Evolutionary conservation across 2,329 filamentous ascomycete species (phyloP), one percentile per base, ranked within the genome.

Genomic region (Grosmannia serpens): DNA sequence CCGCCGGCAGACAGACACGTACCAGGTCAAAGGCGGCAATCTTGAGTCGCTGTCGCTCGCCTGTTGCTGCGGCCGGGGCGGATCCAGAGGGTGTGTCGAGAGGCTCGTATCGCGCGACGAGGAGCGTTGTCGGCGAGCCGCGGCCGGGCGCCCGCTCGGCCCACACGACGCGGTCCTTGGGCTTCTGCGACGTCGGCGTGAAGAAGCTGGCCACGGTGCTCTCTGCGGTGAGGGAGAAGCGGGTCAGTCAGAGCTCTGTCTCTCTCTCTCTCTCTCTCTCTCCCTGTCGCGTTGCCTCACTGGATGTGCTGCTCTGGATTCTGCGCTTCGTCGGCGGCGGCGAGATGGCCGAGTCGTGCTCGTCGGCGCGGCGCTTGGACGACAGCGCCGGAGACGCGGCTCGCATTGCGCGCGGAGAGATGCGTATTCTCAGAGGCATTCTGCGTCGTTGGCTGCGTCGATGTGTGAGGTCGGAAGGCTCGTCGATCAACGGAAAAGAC

Each of bases 161-260:
- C 89, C 94, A 97, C 11, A 72, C 75, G 55, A 88, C 83, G 59
- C 81, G 82, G 55, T 91, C 86, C 17, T 89, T 88, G 35, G 87
- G 84, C 69, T 95, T 96, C 70, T 96, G 83, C 0, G 91, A 96
- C 0, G 80, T 69, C 0, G 91, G 91, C 0, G 86, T 95, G 72
- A 97, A 97, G 75, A 97, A 97, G 57, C 81, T 89, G 24, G 88
- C 81, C 1, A 95, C 83, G 1, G 87, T 83, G 60, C 73, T 83
- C 69, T 84, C 86, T 89, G 26, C 22, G 31, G 27, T 11, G 31
- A 11, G 13, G 5, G 15, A 38, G 22, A 53, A 53, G 17, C 24
- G 5, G 10, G 51, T 35, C 20, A 53, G 51, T 26, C 46, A 49
- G 6, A 13, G 46, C 26, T 4, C 41, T 7, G 11, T 20, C 41